Conservation (phyloP, 1,284 basidiomycete genomes). For the Spongiforma sp. region DNA sequence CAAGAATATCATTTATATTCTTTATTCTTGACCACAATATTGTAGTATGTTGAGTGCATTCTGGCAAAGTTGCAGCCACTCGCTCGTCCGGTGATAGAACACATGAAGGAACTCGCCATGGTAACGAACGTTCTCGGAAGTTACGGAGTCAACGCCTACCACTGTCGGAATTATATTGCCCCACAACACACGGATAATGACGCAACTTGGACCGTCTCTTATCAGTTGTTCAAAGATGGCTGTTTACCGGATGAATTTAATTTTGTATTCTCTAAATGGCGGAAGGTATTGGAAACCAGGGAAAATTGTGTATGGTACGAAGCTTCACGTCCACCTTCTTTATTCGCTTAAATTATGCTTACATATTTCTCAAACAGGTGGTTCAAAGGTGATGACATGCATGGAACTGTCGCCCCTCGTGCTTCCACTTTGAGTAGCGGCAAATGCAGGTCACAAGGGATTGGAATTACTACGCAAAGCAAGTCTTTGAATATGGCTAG, state of each 20-base stretch:
- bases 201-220: not conserved
- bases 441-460: not conserved
- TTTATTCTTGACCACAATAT: not conserved
- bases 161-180: conserved; percentile 9
- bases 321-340: not conserved
- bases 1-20: no score
- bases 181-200: not conserved
- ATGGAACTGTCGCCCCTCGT: not conserved
- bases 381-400: not conserved
- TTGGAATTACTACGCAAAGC: not conserved
- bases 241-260: not conserved
- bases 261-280: not conserved
- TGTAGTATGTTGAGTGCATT: conserved; percentile 4
- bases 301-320: not conserved
- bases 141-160: conserved; percentile 7
- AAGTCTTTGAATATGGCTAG: not conserved
- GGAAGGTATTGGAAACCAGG: not conserved
- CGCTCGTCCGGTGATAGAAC: not conserved
- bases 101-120: not conserved
- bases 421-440: not conserved
- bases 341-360: not conserved
- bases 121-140: not conserved
- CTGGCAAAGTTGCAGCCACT: conserved; percentile 2
- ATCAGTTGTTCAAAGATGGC: not conserved
- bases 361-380: not conserved